Conservation (phyloP, 495 filamentous ascomycete species). For the Aspergillus leporis region DNA sequence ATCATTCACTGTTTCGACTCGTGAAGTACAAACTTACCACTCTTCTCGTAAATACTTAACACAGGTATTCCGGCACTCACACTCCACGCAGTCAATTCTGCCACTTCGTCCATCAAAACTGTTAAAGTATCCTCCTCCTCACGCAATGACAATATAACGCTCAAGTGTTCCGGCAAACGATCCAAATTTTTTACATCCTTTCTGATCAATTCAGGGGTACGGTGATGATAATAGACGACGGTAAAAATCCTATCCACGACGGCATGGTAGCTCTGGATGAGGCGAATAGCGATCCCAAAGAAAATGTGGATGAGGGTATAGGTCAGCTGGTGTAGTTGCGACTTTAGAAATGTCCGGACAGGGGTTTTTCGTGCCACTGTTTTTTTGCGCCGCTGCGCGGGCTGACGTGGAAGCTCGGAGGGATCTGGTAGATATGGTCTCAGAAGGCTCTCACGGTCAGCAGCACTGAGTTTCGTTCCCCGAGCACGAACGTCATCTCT, state of each 20-base stretch:
- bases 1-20: not conserved
- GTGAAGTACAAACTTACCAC: slow-evolving; percentile 55
- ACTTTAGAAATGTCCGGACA: slow-evolving; percentile 66
- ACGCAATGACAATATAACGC: slow-evolving; percentile 77
- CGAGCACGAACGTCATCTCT: slow-evolving; percentile 61
- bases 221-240: slow-evolving; percentile 87
- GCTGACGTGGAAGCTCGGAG: slow-evolving; percentile 35
- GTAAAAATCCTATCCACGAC: slow-evolving; percentile 72
- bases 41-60: slow-evolving; percentile 88
- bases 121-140: slow-evolving; percentile 73
- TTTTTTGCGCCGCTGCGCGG: slow-evolving; percentile 32
- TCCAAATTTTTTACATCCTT: slow-evolving; percentile 77
- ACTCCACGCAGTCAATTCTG: slow-evolving; percentile 90
- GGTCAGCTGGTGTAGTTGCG: slow-evolving; percentile 65
- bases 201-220: slow-evolving; percentile 85
- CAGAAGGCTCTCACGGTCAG: slow-evolving; percentile 70
- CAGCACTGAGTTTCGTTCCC: slow-evolving; percentile 58
- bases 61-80: slow-evolving; percentile 80
- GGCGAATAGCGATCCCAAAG: slow-evolving; percentile 83
- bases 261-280: slow-evolving; percentile 76
- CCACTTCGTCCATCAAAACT: slow-evolving; percentile 81
- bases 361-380: slow-evolving; percentile 39
- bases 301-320: slow-evolving; percentile 75
- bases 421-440: slow-evolving; percentile 74
- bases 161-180: slow-evolving; percentile 79